phyloP scores from a whole-genome alignment of 179 eudicot species.

The Beta lomatogona region DNA sequence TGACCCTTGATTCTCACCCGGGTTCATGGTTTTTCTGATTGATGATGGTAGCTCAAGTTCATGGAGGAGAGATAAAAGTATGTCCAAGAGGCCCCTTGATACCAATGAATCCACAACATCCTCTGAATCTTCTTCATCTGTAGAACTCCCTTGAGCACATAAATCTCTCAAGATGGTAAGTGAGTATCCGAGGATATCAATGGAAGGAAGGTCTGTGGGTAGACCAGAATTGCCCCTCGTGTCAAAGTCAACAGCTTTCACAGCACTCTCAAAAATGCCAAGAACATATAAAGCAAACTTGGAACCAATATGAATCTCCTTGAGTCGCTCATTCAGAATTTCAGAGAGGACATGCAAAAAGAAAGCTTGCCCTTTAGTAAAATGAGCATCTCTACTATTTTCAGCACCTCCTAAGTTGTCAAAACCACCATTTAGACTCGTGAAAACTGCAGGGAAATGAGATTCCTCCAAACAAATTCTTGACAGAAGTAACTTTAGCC shows the following conservation, averaged over 20 bases:
- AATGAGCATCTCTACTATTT: conserved; percentile 16
- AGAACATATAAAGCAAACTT: conserved; percentile 54
- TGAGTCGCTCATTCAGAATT: conserved; percentile 52
- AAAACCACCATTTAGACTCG: conserved; percentile 18
- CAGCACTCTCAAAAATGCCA: conserved; percentile 50
- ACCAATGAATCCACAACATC: conserved; percentile 45
- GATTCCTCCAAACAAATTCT: conserved; percentile 63
- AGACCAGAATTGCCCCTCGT: conserved; percentile 44
- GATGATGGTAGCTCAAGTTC: conserved; percentile 79
- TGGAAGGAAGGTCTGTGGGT: conserved; percentile 52
- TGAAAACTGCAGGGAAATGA: conserved; percentile 48
- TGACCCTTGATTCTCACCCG: conserved; percentile 29
- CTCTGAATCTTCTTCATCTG: conserved; percentile 17
- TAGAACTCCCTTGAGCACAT: conserved; percentile 44
- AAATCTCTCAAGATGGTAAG: conserved; percentile 72
- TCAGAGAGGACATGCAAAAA: conserved; percentile 61
- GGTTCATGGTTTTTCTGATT: conserved; percentile 58
- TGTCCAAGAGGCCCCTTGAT: conserved; percentile 59
- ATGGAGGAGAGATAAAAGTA: conserved; percentile 59
- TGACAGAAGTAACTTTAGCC: conserved; percentile 71
- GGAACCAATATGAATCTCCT: conserved; percentile 40
- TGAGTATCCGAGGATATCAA: conserved; percentile 75
- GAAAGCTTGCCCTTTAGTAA: conserved; percentile 62
- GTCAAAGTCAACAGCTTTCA: conserved; percentile 38
- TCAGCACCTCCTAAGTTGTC: conserved; percentile 27